Base-by-base conservation (phyloP, 192 early-diverging fungal genomes). In the Mortierella alpina region DNA sequence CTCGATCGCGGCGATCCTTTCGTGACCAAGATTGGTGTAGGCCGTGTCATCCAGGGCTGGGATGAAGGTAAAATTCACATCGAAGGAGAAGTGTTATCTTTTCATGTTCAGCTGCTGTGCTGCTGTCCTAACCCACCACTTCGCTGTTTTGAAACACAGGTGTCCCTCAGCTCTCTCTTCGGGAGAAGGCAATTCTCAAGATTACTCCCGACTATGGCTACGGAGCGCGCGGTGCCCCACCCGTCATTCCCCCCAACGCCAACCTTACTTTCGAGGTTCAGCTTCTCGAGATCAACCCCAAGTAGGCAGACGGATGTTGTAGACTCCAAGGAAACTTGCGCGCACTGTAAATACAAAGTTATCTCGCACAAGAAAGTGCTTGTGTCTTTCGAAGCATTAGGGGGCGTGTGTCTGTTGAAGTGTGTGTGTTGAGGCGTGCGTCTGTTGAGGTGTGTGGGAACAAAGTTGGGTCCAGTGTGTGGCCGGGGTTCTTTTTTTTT, bases 101-200 rank as follows among this genome's bases (percentile, higher is more conserved):
- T 31, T 31, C 31, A 31, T 31, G 31, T 31, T 31, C 31, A 31
- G 31, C 31, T 31, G 31, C 31, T 31, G 31, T 3, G 31, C 31
- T 31, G 31, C 1, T 59, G 57, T 40, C 14, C 40, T 59, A 41
- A 59, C 18, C n/a, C 6, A 7, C 9, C 61, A 86, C 86, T 58
- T 91, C 89, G 63, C 88, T 88, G 73, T 44, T 42, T 18, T n/a
- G 2, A 12, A 14, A 22, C 39, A n/a, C 90, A 87, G 96, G 94
- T 86, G 96, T 99, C 68, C 94, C 95, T 23, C 86, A 94, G 82
- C 90, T 99, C 90, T 94, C 92, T 66, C 68, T 97, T 42, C 95
- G 95, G 73, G 91, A 98, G 89, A 87, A 88, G 79, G 95, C 96
- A 54, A 92, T 82, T 72, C 86, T 99, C 53, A 86, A 83, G 58